phyloP scores from a whole-genome alignment of 2,329 filamentous ascomycete species.

The Septoria linicola region DNA sequence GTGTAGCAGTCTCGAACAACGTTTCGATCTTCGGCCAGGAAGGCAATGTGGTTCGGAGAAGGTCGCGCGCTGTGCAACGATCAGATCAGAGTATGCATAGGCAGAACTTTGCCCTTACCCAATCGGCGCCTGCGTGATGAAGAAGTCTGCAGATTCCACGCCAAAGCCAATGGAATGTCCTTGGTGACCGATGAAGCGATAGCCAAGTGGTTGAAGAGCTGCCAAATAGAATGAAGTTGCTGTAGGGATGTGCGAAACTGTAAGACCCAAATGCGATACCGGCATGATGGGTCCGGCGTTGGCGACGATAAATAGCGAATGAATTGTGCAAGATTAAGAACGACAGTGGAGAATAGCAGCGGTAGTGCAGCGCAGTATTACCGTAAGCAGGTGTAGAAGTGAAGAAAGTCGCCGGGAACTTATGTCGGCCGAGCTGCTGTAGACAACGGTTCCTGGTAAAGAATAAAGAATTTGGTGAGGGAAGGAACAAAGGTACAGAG shows the following conservation, averaged over 20 bases:
- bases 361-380: slow-evolving; percentile 17
- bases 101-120: slow-evolving; percentile 46
- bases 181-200: slow-evolving; percentile 66
- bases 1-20: slow-evolving; percentile 72
- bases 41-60: slow-evolving; percentile 48
- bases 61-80: slow-evolving; percentile 27
- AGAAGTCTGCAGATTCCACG: slow-evolving; percentile 61
- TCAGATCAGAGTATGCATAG: slow-evolving; percentile 10
- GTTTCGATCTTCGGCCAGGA: slow-evolving; percentile 65
- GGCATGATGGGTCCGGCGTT: slow-evolving; percentile 49
- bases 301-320: slow-evolving; percentile 5
- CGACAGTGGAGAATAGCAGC: slow-evolving; percentile 21
- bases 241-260: slow-evolving; percentile 73
- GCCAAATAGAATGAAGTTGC: slow-evolving; percentile 82
- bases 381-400: slow-evolving; percentile 9
- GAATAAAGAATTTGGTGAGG: slow-evolving; percentile 15
- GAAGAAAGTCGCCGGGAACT: slow-evolving; percentile 13
- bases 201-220: slow-evolving; percentile 73
- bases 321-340: slow-evolving; percentile 17
- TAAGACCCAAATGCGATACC: slow-evolving; percentile 62
- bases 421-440: slow-evolving; percentile 15
- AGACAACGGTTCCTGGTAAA: slow-evolving; percentile 13
- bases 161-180: slow-evolving; percentile 63
- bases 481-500: slow-evolving; percentile 17
- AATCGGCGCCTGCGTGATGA: slow-evolving; percentile 61